phyloP scores from a whole-genome alignment of 73 alveolate species.

The Symbiodinium pilosum region DNA sequence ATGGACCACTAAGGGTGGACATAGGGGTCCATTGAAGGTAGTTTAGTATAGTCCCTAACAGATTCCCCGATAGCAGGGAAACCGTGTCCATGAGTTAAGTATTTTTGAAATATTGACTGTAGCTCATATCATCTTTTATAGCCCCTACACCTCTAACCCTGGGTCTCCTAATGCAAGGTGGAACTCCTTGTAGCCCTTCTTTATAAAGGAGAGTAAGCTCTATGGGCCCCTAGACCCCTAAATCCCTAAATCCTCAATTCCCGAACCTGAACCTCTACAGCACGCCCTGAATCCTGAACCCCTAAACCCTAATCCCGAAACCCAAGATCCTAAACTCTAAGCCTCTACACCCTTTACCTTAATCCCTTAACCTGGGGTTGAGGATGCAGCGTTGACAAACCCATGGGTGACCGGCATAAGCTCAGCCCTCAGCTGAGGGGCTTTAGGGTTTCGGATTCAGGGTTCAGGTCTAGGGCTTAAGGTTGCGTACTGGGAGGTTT shows the following conservation, averaged over 20 bases:
- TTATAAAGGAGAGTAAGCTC: no score
- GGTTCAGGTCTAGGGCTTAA: not conserved
- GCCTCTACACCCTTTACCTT: not conserved
- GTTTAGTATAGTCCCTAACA: no score
- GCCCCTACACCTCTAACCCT: no score
- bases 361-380: not conserved
- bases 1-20: no score
- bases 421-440: not conserved
- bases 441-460: not conserved
- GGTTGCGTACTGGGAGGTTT: not conserved
- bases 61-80: no score
- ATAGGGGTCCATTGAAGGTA: no score
- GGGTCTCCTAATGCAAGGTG: no score
- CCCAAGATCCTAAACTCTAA: not conserved
- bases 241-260: not conserved
- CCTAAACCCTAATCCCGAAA: no score
- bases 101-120: no score
- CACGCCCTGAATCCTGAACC: not conserved
- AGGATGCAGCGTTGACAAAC: conserved; percentile 38
- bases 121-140: no score
- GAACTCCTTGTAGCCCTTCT: no score
- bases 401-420: conserved; percentile 90
- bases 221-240: not conserved
- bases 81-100: no score
- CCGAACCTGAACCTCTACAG: not conserved